These are phyloP conservation scores for Chalciporus sphaerocephalus DNA, from an alignment of 768 basidiomycete genomes.

Conservation along the genomic window DNA sequence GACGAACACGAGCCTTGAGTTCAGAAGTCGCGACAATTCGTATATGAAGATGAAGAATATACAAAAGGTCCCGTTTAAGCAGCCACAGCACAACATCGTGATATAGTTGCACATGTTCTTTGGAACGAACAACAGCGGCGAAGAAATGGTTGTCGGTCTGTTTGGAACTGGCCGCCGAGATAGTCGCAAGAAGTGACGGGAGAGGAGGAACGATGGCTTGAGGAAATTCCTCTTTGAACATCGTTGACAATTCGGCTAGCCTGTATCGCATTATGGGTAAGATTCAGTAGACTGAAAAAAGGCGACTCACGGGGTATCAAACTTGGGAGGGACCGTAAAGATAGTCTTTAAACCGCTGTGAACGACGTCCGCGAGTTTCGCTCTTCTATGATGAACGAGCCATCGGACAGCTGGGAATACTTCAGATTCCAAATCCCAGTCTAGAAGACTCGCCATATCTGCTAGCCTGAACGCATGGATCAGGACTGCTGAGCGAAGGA, in stretches of 20 bases:
- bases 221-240: conserved; percentile 62
- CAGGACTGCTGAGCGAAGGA: neutral
- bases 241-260: conserved; percentile 43
- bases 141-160: conserved; percentile 73
- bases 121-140: conserved; percentile 66
- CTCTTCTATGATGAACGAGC: conserved; percentile 86
- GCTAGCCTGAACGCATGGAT: conserved; percentile 46
- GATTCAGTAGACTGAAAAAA: conserved; percentile 4
- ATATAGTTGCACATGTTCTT: conserved; percentile 65
- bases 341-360: conserved; percentile 76
- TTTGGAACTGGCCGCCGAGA: conserved; percentile 66
- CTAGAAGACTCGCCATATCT: conserved; percentile 75
- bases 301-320: conserved; percentile 53
- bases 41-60: conserved; percentile 81
- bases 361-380: conserved; percentile 84
- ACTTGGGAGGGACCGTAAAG: conserved; percentile 67
- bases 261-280: conserved; percentile 4
- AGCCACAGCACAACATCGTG: conserved; percentile 88
- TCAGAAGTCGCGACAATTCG: conserved; percentile 75
- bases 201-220: conserved; percentile 62
- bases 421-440: conserved; percentile 80
- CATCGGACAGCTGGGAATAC: conserved; percentile 89
- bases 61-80: conserved; percentile 79
- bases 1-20: conserved; percentile 68
- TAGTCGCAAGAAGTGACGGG: conserved; percentile 65